Percentiles rank a stretch among this genome's conserved stretches.
These are phyloP conservation scores for Penicillium sp. DNA, from an alignment of 2,329 filamentous ascomycete species.

Conservation along the genomic window DNA sequence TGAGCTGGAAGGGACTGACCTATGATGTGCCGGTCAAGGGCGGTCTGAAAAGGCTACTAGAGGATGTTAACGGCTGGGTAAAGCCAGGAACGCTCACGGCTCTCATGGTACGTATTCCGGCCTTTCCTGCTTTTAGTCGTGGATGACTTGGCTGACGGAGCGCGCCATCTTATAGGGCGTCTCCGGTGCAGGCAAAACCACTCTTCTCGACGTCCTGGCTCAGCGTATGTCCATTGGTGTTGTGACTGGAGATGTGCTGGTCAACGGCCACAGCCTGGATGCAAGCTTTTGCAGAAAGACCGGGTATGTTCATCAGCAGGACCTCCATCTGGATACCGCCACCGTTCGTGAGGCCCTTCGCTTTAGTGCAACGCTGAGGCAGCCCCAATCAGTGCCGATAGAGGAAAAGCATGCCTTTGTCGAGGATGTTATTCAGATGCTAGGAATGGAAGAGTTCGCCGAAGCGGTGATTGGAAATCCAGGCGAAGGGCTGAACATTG, in stretches of 20 bases:
- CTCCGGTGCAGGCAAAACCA: conserved; percentile 60
- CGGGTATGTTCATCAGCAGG: conserved; percentile 65
- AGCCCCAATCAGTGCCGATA: conserved; percentile 64
- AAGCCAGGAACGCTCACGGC: conserved; percentile 54
- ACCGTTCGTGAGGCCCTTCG: conserved; percentile 82
- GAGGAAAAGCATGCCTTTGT: conserved; percentile 79
- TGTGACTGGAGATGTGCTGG: conserved; percentile 62
- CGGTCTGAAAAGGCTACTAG: conserved; percentile 49
- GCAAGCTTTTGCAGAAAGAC: conserved; percentile 60
- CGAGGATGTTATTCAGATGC: conserved; percentile 71
- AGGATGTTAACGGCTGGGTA: conserved; percentile 53
- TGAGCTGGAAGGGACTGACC: not conserved
- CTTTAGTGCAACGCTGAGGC: conserved; percentile 78
- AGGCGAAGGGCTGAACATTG: conserved; percentile 64
- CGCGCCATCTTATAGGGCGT: conserved; percentile 42
- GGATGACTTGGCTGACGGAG: too few species aligned
- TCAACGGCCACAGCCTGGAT: conserved; percentile 56
- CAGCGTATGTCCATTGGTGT: conserved; percentile 58
- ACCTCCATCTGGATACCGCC: conserved; percentile 73
- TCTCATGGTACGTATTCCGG: conserved; percentile 43
- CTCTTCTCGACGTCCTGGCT: conserved; percentile 55
- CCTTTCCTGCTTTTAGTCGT: too few species aligned
- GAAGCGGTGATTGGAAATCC: conserved; percentile 83
- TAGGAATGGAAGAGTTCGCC: conserved; percentile 84
- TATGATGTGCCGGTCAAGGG: conserved; percentile 53